Evolutionary conservation across 495 filamentous ascomycete genomes (phyloP), one percentile per base, ranked within the genome.

Genomic region (Neurospora sp.): DNA sequence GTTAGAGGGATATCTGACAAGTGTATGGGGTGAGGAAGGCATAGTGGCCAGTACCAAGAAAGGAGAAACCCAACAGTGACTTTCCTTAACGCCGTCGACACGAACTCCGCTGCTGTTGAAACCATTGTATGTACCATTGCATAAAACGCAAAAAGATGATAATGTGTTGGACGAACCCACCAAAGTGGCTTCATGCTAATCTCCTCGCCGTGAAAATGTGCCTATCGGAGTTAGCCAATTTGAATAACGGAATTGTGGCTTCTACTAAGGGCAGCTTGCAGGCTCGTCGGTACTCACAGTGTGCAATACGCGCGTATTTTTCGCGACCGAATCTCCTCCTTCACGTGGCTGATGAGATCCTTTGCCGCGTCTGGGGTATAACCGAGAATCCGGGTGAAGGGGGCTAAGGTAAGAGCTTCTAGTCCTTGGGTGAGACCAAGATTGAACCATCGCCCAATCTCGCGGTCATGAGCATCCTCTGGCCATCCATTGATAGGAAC

Each of bases 361-460:
- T 85, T 81, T 48, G 97, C 90, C 73, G 92, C 87, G n/a, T 90
- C 85, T n/a, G 85, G 73, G 9, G 88, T 83, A 88, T 90, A 94
- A 28, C 83, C 82, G 70, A 87, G 85, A 15, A 90, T 86, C 73
- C 93, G 86, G 42, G 85, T 91, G 77, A 98, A 86, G 5, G 94
- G 91, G 1, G 88, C 94, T 76, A 97, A 77, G 73, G 89, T 91
- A 54, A 96, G 81, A 9, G 90, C 89, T 73, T 94, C 89, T 59
- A 97, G 84, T 19, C 92, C 92, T 75, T 91, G 87, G 3, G 85
- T 89, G 69, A 96, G 80, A 15, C 89, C 92, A 24, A 96, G 83
- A 77, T 94, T 93, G 80, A 96, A 97, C 94, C 94, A 97, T 34
- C 89, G 86, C 37, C 92, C 93, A 31, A 93, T 86, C 69, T 92